Evolutionary conservation across 352 stramenopile species (phyloP).

Genomic region (Globisporangium barbulae): DNA sequence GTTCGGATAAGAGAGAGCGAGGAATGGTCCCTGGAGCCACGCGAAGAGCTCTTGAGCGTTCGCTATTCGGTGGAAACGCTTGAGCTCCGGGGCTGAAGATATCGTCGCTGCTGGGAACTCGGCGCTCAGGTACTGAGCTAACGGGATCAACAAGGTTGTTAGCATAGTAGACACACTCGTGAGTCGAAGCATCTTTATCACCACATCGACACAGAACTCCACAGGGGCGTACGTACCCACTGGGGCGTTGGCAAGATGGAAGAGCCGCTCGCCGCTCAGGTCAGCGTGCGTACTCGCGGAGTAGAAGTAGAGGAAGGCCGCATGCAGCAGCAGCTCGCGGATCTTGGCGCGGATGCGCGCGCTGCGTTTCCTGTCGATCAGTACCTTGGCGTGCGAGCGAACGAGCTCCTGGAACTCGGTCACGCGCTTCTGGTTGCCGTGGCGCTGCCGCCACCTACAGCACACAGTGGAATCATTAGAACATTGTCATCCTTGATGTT

Average conservation of each 20-base stretch:
- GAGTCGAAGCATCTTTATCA: neutral
- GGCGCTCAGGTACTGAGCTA: slow-evolving; percentile 18
- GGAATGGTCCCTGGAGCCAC: slow-evolving; percentile 33
- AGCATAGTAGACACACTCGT: neutral
- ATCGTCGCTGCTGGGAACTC: slow-evolving; percentile 9
- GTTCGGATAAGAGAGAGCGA: slow-evolving; percentile 20
- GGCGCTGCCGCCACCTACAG: slow-evolving; percentile 31
- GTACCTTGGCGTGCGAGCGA: slow-evolving; percentile 24
- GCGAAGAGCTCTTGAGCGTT: slow-evolving; percentile 22
- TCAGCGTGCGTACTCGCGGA: slow-evolving; percentile 27
- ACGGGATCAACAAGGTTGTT: neutral
- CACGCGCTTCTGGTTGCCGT: slow-evolving; percentile 30
- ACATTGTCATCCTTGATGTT: neutral
- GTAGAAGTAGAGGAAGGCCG: slow-evolving; percentile 44
- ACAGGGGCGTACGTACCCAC: slow-evolving; percentile 20
- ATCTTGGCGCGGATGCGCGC: slow-evolving; percentile 40
- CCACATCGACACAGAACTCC: neutral
- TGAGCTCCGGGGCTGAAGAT: neutral
- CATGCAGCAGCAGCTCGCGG: slow-evolving; percentile 42
- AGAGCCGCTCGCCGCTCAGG: slow-evolving; percentile 31
- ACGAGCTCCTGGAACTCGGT: slow-evolving; percentile 30
- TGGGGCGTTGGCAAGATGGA: slow-evolving; percentile 29
- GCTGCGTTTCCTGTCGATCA: slow-evolving; percentile 29
- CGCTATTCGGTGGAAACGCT: slow-evolving; percentile 22
- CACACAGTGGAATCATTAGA: neutral